phyloP scores from a whole-genome alignment of 108 stramenopile species.

The Cyclotella sp. region DNA sequence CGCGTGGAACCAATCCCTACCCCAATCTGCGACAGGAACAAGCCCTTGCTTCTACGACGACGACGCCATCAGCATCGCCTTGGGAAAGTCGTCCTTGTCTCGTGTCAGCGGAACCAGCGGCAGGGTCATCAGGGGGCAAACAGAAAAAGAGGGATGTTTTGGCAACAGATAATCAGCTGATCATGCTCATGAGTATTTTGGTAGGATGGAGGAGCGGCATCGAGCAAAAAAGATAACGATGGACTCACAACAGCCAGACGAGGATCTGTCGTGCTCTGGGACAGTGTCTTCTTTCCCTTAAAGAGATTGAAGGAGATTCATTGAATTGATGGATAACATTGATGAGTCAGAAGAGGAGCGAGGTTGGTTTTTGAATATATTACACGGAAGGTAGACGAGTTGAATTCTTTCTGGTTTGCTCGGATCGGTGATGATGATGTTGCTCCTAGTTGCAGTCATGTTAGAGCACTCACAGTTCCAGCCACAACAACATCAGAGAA shows the following conservation, averaged over 20 bases:
- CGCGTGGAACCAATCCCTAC: conserved; percentile 22
- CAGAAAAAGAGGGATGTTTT: too few relatives aligned
- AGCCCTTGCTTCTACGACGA: conserved; percentile 6
- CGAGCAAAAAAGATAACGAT: background rate
- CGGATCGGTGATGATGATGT: too few relatives aligned
- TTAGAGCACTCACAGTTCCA: background rate
- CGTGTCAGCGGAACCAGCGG: conserved; percentile 4
- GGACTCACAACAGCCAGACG: background rate
- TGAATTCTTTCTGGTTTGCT: background rate
- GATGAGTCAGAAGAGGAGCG: conserved; percentile 19
- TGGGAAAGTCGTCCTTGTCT: background rate
- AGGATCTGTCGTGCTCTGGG: background rate
- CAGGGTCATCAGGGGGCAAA: too few relatives aligned
- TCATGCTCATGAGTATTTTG: too few relatives aligned
- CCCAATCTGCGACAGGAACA: background rate
- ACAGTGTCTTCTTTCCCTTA: background rate
- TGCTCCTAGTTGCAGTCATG: too few relatives aligned
- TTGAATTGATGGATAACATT: background rate
- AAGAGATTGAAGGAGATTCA: conserved; percentile 11
- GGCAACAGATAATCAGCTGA: too few relatives aligned
- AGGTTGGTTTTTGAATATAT: background rate
- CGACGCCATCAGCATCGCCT: conserved; percentile 17
- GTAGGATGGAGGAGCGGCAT: conserved; percentile 32
- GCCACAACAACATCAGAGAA: conserved; percentile 1
- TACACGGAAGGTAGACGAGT: background rate